Evolutionary conservation across 345 rosid species (phyloP).

Genomic region (Eucalyptus curtisii): DNA sequence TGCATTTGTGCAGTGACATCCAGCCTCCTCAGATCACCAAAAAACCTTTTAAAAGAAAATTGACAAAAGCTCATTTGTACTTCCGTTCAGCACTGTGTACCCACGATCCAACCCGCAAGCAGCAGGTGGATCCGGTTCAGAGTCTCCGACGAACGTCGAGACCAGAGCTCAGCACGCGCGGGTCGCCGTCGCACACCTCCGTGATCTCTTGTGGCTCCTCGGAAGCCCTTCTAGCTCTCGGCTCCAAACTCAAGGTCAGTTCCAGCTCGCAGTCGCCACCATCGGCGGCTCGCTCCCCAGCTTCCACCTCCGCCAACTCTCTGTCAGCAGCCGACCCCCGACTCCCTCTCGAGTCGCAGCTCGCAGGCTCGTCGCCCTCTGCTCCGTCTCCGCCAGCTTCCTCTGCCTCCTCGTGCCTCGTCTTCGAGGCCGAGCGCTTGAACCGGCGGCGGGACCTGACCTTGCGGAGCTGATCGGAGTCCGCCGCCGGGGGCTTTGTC

Average conservation of each 20-base stretch:
- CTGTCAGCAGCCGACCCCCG: constrained; percentile 1
- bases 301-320: constrained; percentile 15
- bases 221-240: not conserved
- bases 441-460: constrained; percentile 6
- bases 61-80: not conserved
- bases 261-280: constrained; percentile 2
- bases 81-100: not conserved
- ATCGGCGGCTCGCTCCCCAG: constrained; percentile 11
- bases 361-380: not conserved
- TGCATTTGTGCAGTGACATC: not conserved
- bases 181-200: not conserved
- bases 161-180: not conserved
- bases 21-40: not conserved
- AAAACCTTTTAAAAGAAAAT: not conserved
- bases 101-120: not conserved
- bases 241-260: constrained; percentile 7
- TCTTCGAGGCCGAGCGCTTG: not conserved
- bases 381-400: not conserved
- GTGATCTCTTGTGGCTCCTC: not conserved
- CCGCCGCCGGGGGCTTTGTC: not conserved
- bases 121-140: not conserved
- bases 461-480: constrained; percentile 1
- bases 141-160: not conserved
- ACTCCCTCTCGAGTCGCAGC: not conserved
- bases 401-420: not conserved